These are phyloP conservation scores for Marchantia paleacea DNA, from an alignment of 225 moss, liverwort and hornwort species.

Conservation along the genomic window DNA sequence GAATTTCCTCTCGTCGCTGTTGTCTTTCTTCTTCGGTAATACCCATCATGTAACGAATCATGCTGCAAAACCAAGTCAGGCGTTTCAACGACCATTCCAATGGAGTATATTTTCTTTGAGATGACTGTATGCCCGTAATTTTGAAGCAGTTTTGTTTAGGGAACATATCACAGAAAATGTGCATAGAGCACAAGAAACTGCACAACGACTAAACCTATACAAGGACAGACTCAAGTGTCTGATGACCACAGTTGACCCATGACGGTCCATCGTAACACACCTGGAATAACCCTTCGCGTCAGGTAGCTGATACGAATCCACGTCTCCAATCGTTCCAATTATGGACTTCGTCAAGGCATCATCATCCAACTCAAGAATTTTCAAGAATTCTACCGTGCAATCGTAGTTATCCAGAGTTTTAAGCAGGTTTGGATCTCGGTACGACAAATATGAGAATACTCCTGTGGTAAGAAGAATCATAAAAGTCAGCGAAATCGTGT, in stretches of 20 bases:
- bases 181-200: too few relatives aligned
- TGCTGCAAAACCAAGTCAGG: constrained; percentile 45
- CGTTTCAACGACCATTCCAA: not conserved
- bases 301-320: constrained; percentile 98
- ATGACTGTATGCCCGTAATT: too few relatives aligned
- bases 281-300: constrained; percentile 96
- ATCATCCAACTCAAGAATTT: constrained; percentile 71
- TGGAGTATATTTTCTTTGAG: too few relatives aligned
- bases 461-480: constrained; percentile 44
- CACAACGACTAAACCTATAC: too few relatives aligned
- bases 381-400: constrained; percentile 85
- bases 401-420: constrained; percentile 94
- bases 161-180: too few relatives aligned
- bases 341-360: constrained; percentile 97
- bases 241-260: too few relatives aligned
- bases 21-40: constrained; percentile 93
- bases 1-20: constrained; percentile 79
- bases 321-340: constrained; percentile 96
- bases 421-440: constrained; percentile 90
- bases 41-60: constrained; percentile 96
- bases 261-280: constrained; percentile 26
- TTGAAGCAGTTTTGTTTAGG: too few relatives aligned
- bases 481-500: not conserved
- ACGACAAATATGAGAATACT: constrained; percentile 85
- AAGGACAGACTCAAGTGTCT: too few relatives aligned